phyloP scores from a whole-genome alignment of 768 basidiomycete genomes.

The Amanita fuliginea region DNA sequence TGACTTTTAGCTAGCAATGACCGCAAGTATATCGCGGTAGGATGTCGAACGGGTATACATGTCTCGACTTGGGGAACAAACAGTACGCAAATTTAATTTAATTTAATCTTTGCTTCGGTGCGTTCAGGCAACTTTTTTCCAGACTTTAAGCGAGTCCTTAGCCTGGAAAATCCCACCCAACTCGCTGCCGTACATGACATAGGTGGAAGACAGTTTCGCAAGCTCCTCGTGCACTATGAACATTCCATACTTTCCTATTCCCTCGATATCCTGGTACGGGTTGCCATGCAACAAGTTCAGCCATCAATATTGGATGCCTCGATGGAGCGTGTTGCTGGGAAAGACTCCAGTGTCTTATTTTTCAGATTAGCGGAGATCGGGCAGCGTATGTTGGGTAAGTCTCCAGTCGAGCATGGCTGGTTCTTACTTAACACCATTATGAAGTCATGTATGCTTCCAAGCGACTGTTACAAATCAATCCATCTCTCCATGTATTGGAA shows the following conservation, averaged over 20 bases:
- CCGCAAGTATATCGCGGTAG: slow-evolving; percentile 51
- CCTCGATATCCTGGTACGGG: slow-evolving; percentile 55
- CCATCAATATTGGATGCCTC: slow-evolving; percentile 40
- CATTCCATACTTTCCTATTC: slow-evolving; percentile 52
- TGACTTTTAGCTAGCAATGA: slow-evolving; percentile 33
- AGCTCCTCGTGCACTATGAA: slow-evolving; percentile 57
- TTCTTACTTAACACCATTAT: neutral
- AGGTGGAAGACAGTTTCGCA: slow-evolving; percentile 39
- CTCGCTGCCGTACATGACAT: slow-evolving; percentile 44
- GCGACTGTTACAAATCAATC: slow-evolving; percentile 43
- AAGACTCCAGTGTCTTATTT: slow-evolving; percentile 48
- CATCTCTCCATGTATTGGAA: slow-evolving; percentile 49
- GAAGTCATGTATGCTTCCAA: slow-evolving; percentile 64
- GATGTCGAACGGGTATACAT: slow-evolving; percentile 62
- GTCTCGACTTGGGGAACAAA: slow-evolving; percentile 42
- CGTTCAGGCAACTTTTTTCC: neutral
- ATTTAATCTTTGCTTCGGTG: neutral
- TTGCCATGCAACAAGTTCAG: slow-evolving; percentile 38
- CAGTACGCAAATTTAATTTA: slow-evolving; percentile 32
- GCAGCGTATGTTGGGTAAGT: slow-evolving; percentile 46
- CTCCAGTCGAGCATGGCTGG: neutral
- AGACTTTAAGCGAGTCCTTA: slow-evolving; percentile 56
- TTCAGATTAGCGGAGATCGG: slow-evolving; percentile 44
- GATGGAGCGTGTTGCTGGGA: slow-evolving; percentile 46
- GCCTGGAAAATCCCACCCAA: slow-evolving; percentile 34